phyloP scores from a whole-genome alignment of 2,329 filamentous ascomycete species.

The Pseudocercospora ulei region DNA sequence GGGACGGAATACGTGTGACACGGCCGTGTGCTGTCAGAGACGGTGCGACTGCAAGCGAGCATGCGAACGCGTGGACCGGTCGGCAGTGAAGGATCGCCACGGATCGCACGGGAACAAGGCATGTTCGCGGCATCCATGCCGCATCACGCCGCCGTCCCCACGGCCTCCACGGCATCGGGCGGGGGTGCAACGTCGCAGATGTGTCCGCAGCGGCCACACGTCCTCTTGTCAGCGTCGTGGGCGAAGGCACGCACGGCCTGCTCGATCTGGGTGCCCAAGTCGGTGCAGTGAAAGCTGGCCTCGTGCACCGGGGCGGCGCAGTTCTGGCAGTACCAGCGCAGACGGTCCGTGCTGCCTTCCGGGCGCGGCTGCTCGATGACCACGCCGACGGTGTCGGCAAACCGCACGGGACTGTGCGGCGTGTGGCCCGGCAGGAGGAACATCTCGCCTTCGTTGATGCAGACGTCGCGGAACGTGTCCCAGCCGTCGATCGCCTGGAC shows the following conservation, averaged over 20 bases:
- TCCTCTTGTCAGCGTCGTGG: conserved; percentile 59
- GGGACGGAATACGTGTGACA: no score
- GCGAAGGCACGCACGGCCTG: conserved; percentile 75
- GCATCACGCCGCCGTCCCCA: conserved; percentile 22
- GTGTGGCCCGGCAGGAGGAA: conserved; percentile 83
- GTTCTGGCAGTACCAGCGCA: conserved; percentile 97
- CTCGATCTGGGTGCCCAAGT: conserved; percentile 92
- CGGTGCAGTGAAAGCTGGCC: conserved; percentile 75
- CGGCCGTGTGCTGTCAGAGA: no score
- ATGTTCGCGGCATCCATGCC: no score
- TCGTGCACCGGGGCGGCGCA: conserved; percentile 65
- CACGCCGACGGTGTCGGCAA: conserved; percentile 84
- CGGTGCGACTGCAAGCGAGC: no score
- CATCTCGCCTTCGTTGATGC: conserved; percentile 86
- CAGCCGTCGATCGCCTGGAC: conserved; percentile 82
- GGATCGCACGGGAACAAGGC: no score
- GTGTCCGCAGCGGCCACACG: conserved; percentile 64
- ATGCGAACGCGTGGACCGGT: no score
- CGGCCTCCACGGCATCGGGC: conserved; percentile 32
- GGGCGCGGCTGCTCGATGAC: conserved; percentile 84
- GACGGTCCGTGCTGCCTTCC: conserved; percentile 57
- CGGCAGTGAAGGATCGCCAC: no score
- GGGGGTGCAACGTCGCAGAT: conserved; percentile 62
- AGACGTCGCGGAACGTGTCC: conserved; percentile 64
- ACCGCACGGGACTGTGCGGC: conserved; percentile 88